A percentile compares a stretch with the other conserved stretches of the same genome.
These are phyloP conservation scores for Blastomyces gilchristii DNA, from an alignment of 2,329 filamentous ascomycete species.

Conservation along the genomic window DNA sequence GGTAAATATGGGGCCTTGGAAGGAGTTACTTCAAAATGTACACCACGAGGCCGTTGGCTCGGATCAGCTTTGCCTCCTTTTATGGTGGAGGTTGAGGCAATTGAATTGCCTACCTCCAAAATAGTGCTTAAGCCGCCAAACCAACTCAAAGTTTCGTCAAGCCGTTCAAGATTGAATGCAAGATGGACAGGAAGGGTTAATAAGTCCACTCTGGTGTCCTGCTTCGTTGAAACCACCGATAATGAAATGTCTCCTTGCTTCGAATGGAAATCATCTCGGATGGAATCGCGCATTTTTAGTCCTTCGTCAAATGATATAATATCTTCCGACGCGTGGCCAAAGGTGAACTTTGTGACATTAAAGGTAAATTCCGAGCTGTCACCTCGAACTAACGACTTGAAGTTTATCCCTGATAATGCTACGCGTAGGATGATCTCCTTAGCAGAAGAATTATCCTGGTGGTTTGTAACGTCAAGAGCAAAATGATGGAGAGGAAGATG, in stretches of 20 bases:
- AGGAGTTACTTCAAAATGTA: conserved; percentile 47
- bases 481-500: conserved; percentile 25
- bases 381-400: conserved; percentile 18
- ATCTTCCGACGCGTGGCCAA: conserved; percentile 41
- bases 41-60: conserved; percentile 37
- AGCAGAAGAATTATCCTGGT: conserved; percentile 18
- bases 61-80: conserved; percentile 26
- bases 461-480: conserved; percentile 13
- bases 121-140: conserved; percentile 89
- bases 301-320: conserved; percentile 44
- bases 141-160: conserved; percentile 80
- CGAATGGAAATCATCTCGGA: conserved; percentile 31
- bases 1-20: conserved; percentile 22
- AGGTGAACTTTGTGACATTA: conserved; percentile 33
- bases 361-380: conserved; percentile 22
- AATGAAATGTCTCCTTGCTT: conserved; percentile 32
- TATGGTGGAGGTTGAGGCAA: conserved; percentile 59
- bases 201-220: conserved; percentile 45
- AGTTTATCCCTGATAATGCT: conserved; percentile 20
- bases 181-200: conserved; percentile 68
- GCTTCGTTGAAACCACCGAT: conserved; percentile 24
- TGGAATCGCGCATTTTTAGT: conserved; percentile 38
- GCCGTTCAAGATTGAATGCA: conserved; percentile 62
- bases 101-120: conserved; percentile 75
- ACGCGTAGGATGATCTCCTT: conserved; percentile 28